Base-by-base conservation (phyloP, 1,284 basidiomycete genomes). In the Moniliophthora roreri region DNA sequence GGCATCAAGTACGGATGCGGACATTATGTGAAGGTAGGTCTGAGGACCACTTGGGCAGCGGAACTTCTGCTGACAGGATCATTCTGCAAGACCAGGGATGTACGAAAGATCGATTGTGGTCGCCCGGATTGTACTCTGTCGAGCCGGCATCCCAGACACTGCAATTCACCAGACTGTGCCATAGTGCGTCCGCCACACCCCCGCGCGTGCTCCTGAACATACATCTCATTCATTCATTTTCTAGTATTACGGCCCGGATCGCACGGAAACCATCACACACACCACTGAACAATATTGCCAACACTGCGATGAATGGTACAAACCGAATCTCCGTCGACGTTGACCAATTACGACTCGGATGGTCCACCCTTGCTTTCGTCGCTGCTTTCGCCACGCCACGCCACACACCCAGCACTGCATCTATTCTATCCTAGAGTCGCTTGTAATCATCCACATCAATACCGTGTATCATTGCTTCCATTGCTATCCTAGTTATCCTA, bases 1-100 rank as follows among this genome's bases (percentile, higher is more conserved):
- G 89, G 88, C 55, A 84, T 80, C 58, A 82, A 84, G 70, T 77
- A 85, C 63, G 85, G 83, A 62, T 91, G 88, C 68, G 88, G 88
- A 74, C 82, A 77, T 77, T 84, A 70, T 67, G 70, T 73, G 64
- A 70, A 75, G 62, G 74, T 69, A 24, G 28, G 23, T 46, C 21
- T 52, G 69, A 64, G 57, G 28, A 35, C 42, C 50, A 46, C 41
- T 42, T 46, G 48, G 18, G 13, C 40, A 35, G 50, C 35, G 21
- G 50, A n/a, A 13, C 39, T 32, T 46, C 51, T 59, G 63, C 36
- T 20, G 24, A 24, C 53, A 59, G 56, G 60, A 54, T 13, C 55
- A 56, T 58, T 41, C 58, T 47, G 36, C 48, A 64, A 87, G 84
- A 88, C 82, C 6, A 76, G 71, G 58, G 80, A 78, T 60, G 64